Evolutionary conservation across 768 basidiomycete genomes (phyloP).

Genomic region (Amanita muscaria): DNA sequence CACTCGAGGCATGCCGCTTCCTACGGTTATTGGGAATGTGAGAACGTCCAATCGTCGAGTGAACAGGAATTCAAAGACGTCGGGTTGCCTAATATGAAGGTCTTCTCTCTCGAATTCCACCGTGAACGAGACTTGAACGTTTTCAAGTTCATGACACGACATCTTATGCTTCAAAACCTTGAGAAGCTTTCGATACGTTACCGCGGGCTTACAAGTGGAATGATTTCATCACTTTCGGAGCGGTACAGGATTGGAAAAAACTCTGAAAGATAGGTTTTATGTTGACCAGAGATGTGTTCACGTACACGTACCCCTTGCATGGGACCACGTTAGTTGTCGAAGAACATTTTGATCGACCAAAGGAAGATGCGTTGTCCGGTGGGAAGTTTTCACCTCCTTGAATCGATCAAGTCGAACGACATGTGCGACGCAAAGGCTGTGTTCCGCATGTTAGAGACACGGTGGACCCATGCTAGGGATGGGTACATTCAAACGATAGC

Average conservation of each 20-base stretch:
- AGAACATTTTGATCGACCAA: not conserved
- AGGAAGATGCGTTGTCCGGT: not conserved
- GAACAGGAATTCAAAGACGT: not conserved
- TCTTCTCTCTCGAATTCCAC: not conserved
- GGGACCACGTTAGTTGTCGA: not conserved
- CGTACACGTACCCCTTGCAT: not conserved
- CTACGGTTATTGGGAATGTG: not conserved
- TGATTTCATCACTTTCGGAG: not conserved
- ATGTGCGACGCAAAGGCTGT: not conserved
- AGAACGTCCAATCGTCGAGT: not conserved
- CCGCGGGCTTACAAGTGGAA: not conserved
- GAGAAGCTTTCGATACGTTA: not conserved
- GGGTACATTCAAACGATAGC: not conserved
- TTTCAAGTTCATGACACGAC: not conserved
- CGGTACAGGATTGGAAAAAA: constrained; percentile 2
- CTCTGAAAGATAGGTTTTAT: not conserved
- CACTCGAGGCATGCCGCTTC: too few relatives aligned
- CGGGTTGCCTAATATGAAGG: constrained; percentile 2
- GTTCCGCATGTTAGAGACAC: not conserved
- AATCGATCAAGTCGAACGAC: not conserved
- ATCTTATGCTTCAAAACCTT: not conserved
- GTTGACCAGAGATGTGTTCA: not conserved
- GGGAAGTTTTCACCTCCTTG: not conserved
- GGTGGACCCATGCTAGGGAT: not conserved
- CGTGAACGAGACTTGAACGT: constrained; percentile 2